Evolutionary conservation across 306 rosid genomes (phyloP), one percentile per base, ranked within the genome.

Genomic region (Calophaca sinica): DNA sequence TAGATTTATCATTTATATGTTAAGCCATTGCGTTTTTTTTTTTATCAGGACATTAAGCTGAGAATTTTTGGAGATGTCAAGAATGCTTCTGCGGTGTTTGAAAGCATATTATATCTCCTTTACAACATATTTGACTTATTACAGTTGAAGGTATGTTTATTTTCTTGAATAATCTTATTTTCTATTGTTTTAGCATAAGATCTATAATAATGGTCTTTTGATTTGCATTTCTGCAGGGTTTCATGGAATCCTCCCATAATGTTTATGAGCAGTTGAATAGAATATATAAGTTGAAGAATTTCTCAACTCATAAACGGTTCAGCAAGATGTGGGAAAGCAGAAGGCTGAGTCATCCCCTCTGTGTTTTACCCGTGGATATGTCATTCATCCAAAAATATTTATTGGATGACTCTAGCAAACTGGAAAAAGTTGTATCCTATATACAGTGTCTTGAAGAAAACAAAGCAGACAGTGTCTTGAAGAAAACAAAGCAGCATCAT

Each of bases 331-430:
- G 96, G 98, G 88, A 81, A 81, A 75, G 87, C 78, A 85, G 92
- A 84, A 86, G 94, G 82, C 85, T 79, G 35, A 80, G 84, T 62
- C 98, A 92, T 36, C 86, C 86, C 2, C 91, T 92, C 57, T 92
- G 98, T 57, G 50, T 78, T 84, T 86, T 92, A 0, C 94, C 96
- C 48, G 73, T 90, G 38, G 76, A 86, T 81, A 91, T 87, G 79
- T 71, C 84, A 60, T 77, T 92, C 76, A 42, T 89, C 69, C 68
- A 29, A 66, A 81, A 20, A 20, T 20, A 79, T 64, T 81, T 86
- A 76, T 79, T 80, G 3, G 79, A 87, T 55, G 86, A 82, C 33
- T 79, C 69, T 68, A 83, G 79, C 63, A 89, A 82, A 82, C 26
- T 20, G 26, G 26, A 20, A 20, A n/a, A n/a, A n/a, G n/a, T n/a